These are phyloP conservation scores for Boletus insuetus DNA, from an alignment of 768 basidiomycete genomes.

Conservation along the genomic window DNA sequence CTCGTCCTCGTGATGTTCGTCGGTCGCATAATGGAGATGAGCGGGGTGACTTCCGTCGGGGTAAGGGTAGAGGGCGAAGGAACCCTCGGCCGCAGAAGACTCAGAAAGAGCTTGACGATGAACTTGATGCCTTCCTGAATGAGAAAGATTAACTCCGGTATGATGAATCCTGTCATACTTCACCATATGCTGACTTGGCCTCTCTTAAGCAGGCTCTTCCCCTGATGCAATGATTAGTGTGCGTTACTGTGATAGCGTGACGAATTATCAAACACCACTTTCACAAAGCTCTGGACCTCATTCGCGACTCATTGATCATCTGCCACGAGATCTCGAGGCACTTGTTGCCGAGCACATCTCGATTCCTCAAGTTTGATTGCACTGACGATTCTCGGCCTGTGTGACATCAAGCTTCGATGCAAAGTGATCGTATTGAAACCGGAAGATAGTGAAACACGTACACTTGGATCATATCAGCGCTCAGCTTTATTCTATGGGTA, in stretches of 20 bases:
- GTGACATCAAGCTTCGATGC: no score
- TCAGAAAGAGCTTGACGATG: conserved; percentile 78
- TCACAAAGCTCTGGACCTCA: background rate
- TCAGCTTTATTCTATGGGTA: no score
- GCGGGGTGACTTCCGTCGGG: conserved; percentile 25
- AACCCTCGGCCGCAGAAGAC: conserved; percentile 50
- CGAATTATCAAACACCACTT: conserved; percentile 14
- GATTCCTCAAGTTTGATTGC: no score
- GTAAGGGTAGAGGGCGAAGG: conserved; percentile 37
- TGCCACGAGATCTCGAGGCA: no score
- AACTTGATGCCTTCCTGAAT: conserved; percentile 75
- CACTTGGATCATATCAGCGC: no score
- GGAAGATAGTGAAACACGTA: no score
- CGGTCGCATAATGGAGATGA: conserved; percentile 23
- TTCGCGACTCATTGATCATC: no score
- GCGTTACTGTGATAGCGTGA: conserved; percentile 1
- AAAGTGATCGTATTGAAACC: no score
- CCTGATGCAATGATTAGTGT: background rate
- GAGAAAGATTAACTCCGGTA: conserved; percentile 38
- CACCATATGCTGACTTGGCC: conserved; percentile 1
- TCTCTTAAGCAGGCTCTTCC: background rate
- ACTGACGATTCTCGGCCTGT: no score
- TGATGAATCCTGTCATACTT: conserved; percentile 3
- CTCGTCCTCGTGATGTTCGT: conserved; percentile 6
- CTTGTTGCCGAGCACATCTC: no score